Percentiles rank a stretch among this genome's conserved stretches.
These are phyloP conservation scores for Astrothelium macrocarpum DNA, from an alignment of 495 filamentous ascomycete genomes.

Conservation along the genomic window DNA sequence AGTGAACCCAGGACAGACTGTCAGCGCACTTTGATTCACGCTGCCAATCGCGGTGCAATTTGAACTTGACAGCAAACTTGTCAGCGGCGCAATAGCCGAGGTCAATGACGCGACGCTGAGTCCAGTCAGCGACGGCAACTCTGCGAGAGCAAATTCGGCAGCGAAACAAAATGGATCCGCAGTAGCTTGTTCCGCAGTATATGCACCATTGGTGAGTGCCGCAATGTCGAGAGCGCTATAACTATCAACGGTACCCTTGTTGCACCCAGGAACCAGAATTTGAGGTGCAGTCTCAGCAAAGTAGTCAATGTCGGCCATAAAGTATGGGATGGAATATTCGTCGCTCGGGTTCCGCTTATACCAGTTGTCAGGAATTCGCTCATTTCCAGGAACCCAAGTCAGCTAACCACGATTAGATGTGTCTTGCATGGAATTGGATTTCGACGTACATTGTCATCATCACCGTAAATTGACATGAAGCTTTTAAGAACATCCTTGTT, in stretches of 20 bases:
- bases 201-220: slow-evolving; percentile 36
- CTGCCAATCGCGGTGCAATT: slow-evolving; percentile 15
- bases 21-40: slow-evolving; percentile 14
- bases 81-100: slow-evolving; percentile 7
- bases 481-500: slow-evolving; percentile 22
- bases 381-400: slow-evolving; percentile 18
- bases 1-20: slow-evolving; percentile 17
- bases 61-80: background rate
- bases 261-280: slow-evolving; percentile 43
- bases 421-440: background rate
- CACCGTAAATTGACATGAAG: slow-evolving; percentile 22
- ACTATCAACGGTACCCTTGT: slow-evolving; percentile 45
- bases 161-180: slow-evolving; percentile 26
- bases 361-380: slow-evolving; percentile 49
- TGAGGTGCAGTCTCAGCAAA: slow-evolving; percentile 22
- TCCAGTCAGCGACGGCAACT: slow-evolving; percentile 11
- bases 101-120: background rate
- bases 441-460: slow-evolving; percentile 16
- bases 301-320: slow-evolving; percentile 18
- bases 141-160: slow-evolving; percentile 11
- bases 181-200: slow-evolving; percentile 21
- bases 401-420: background rate
- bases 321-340: slow-evolving; percentile 36
- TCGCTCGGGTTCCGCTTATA: slow-evolving; percentile 38
- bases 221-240: slow-evolving; percentile 44